phyloP scores from a whole-genome alignment of 805 yeast genomes.

The Kluyveromyces lactis region DNA sequence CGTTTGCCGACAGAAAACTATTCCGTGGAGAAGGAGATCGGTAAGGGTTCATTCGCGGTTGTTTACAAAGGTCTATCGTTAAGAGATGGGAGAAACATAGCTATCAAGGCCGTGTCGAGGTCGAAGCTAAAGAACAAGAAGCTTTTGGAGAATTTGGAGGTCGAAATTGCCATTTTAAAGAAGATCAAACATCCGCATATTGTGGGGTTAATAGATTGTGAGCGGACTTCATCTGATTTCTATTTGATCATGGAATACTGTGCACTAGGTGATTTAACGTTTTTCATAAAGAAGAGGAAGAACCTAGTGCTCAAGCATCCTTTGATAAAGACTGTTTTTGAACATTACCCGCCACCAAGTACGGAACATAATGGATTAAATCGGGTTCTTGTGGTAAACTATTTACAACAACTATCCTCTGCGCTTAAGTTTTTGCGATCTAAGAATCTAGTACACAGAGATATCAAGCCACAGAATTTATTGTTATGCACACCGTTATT shows the following conservation, averaged over 20 bases:
- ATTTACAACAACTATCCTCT: constrained; percentile 75
- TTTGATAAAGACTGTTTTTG: constrained; percentile 63
- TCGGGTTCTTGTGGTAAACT: constrained; percentile 69
- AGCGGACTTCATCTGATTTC: constrained; percentile 68
- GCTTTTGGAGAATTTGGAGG: constrained; percentile 80
- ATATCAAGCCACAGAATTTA: constrained; percentile 82
- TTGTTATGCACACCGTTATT: constrained; percentile 71
- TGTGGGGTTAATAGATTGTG: constrained; percentile 77
- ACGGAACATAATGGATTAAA: constrained; percentile 71
- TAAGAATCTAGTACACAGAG: constrained; percentile 84
- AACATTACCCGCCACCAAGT: constrained; percentile 73
- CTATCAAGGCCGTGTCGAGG: constrained; percentile 80
- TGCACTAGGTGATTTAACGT: constrained; percentile 87
- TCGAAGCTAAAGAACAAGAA: constrained; percentile 79
- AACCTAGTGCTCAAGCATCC: constrained; percentile 72
- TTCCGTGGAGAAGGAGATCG: constrained; percentile 52
- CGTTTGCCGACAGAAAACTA: constrained; percentile 15
- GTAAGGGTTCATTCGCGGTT: constrained; percentile 92
- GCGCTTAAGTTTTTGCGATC: constrained; percentile 77
- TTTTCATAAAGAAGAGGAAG: constrained; percentile 68
- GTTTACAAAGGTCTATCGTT: constrained; percentile 70
- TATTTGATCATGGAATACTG: constrained; percentile 95
- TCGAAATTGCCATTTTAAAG: constrained; percentile 84
- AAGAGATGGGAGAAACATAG: constrained; percentile 38
- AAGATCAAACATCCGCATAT: constrained; percentile 89